These are phyloP conservation scores for Kwoniella shivajii DNA, from an alignment of 1,284 basidiomycete species.

Conservation along the genomic window DNA sequence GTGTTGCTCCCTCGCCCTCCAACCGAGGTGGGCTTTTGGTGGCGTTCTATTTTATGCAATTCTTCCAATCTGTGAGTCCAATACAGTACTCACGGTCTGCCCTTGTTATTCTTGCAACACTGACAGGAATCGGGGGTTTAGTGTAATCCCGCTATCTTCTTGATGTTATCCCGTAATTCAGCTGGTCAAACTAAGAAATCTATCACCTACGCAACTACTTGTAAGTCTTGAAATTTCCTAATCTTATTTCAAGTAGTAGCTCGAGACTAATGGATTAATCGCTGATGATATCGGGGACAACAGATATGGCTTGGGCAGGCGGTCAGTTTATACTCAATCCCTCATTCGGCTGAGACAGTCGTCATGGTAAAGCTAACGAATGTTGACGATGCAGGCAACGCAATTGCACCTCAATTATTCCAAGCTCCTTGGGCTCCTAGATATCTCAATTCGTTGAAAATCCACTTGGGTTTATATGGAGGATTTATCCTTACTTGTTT, in stretches of 20 bases:
- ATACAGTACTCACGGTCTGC: too few species aligned
- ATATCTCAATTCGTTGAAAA: constrained; percentile 40
- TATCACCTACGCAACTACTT: constrained; percentile 33
- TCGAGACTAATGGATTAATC: too few species aligned
- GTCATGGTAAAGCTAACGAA: too few species aligned
- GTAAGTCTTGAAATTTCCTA: constrained; percentile 10
- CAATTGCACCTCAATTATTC: constrained; percentile 40
- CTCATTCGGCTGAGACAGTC: too few species aligned
- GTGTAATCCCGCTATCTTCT: neutral
- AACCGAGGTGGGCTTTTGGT: constrained; percentile 33
- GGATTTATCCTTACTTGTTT: constrained; percentile 26
- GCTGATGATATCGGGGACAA: too few species aligned
- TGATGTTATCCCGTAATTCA: constrained; percentile 9
- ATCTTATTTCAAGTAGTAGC: too few species aligned
- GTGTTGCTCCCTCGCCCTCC: constrained; percentile 20
- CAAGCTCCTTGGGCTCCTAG: constrained; percentile 34
- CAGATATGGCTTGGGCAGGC: too few species aligned
- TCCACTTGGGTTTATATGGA: constrained; percentile 39
- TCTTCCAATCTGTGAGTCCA: constrained; percentile 26
- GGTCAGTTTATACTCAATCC: too few species aligned
- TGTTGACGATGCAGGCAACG: constrained; percentile 37
- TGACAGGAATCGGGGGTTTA: too few species aligned
- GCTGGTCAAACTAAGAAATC: constrained; percentile 41
- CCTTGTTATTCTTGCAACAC: too few species aligned
- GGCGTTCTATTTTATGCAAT: constrained; percentile 36